Percentiles rank a stretch among this genome's conserved stretches.
Conservation (phyloP, 345 rosid genomes). For the Syzygium grande region DNA sequence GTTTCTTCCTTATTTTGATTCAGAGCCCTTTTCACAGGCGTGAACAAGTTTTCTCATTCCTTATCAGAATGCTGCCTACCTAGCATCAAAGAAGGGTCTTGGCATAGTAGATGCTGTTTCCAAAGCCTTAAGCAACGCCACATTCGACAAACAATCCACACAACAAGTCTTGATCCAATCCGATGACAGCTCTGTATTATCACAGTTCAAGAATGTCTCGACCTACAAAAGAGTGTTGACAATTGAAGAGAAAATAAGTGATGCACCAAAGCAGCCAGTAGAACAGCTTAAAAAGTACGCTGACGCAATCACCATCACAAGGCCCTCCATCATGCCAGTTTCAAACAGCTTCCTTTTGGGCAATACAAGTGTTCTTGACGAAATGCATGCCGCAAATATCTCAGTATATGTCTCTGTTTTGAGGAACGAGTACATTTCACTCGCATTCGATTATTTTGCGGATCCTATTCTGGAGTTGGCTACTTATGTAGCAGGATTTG, state of each 20-base stretch:
- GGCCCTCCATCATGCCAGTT: conserved; percentile 27
- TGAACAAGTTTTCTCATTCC: not conserved
- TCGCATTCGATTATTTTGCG: conserved; percentile 58
- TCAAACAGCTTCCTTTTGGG: conserved; percentile 26
- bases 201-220: conserved; percentile 31
- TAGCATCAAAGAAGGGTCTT: conserved; percentile 72
- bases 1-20: not conserved
- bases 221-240: conserved; percentile 47
- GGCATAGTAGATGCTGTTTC: conserved; percentile 41
- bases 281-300: conserved; percentile 71
- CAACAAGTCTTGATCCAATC: conserved; percentile 72
- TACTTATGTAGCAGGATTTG: conserved; percentile 32
- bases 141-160: conserved; percentile 58
- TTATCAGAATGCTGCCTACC: conserved; percentile 75
- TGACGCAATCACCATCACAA: conserved; percentile 40
- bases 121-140: conserved; percentile 50
- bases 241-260: conserved; percentile 37
- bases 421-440: conserved; percentile 55
- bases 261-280: conserved; percentile 34
- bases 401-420: conserved; percentile 56
- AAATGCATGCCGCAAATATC: conserved; percentile 54
- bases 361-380: conserved; percentile 33
- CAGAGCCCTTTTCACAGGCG: not conserved
- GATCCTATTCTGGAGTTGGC: conserved; percentile 73
- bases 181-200: conserved; percentile 64